Percentiles rank a stretch among this genome's conserved stretches.
phyloP scores from a whole-genome alignment of 208 protist genomes.

The Leishmania tropica region DNA sequence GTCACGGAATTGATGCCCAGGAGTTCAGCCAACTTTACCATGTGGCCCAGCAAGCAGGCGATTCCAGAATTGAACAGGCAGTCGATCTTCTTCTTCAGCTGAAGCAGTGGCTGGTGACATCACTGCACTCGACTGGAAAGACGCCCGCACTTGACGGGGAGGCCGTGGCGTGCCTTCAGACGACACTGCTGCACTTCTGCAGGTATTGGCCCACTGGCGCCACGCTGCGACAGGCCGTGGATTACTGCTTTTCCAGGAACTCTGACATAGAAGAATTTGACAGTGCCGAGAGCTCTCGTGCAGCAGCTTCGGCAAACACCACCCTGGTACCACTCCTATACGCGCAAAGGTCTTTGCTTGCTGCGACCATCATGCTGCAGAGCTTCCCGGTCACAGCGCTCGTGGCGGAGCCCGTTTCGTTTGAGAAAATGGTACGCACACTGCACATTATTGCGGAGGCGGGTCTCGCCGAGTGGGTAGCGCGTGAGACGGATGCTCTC shows the following conservation, averaged over 20 bases:
- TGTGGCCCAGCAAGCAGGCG: constrained; percentile 12
- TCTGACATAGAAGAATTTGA: background rate
- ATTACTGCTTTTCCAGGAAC: constrained; percentile 4
- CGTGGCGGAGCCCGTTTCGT: constrained; percentile 18
- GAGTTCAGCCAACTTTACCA: constrained; percentile 11
- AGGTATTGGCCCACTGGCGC: constrained; percentile 25
- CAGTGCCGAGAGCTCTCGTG: background rate
- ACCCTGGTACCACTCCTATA: constrained; percentile 18
- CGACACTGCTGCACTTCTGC: constrained; percentile 27
- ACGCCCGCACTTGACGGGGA: background rate
- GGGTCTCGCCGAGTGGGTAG: constrained; percentile 38
- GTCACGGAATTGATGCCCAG: constrained; percentile 1
- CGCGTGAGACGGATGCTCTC: constrained; percentile 39
- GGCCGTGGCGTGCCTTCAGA: constrained; percentile 18
- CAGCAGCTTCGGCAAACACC: background rate
- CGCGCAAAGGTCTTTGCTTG: constrained; percentile 26
- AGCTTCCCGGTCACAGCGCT: constrained; percentile 18
- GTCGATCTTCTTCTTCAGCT: constrained; percentile 18
- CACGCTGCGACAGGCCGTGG: constrained; percentile 18
- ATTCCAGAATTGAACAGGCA: constrained; percentile 8
- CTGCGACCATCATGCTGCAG: constrained; percentile 19
- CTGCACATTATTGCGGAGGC: constrained; percentile 28
- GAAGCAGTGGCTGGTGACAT: constrained; percentile 13
- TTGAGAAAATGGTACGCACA: constrained; percentile 13
- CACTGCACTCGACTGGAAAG: background rate